Conservation (phyloP, 2,329 filamentous ascomycete genomes). For the Endothia cerciana region DNA sequence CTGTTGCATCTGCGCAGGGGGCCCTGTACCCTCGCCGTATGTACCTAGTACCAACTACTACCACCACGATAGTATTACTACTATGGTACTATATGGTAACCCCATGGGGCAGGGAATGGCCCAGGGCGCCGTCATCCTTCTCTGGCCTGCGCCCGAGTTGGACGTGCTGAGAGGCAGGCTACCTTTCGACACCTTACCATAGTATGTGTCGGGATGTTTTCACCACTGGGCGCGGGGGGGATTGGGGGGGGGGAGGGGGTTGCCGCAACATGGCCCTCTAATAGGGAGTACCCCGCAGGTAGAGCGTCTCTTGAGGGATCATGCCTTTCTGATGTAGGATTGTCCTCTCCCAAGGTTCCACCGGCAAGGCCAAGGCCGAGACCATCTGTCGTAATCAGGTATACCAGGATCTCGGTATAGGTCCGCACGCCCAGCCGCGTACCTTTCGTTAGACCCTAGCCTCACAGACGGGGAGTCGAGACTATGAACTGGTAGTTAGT, state of each 20-base stretch:
- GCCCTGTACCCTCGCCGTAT: neutral
- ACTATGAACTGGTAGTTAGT: neutral
- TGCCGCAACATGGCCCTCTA: no score
- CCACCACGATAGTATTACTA: no score
- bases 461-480: neutral
- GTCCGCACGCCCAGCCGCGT: conserved; percentile 1
- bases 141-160: neutral
- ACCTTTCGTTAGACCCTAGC: neutral
- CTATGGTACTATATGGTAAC: no score
- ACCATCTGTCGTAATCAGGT: neutral
- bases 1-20: neutral
- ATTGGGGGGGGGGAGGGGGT: no score
- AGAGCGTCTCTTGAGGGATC: no score
- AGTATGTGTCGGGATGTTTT: no score
- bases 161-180: no score
- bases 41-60: no score
- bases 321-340: no score
- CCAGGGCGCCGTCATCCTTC: neutral
- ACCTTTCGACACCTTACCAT: no score
- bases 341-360: neutral
- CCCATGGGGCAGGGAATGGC: neutral
- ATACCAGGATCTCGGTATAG: conserved; percentile 3
- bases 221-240: no score
- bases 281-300: no score
- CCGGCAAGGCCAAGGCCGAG: neutral